Percentiles rank a stretch among this genome's conserved stretches.
phyloP scores from a whole-genome alignment of 768 basidiomycete genomes.

The Lactifluus echinatus region DNA sequence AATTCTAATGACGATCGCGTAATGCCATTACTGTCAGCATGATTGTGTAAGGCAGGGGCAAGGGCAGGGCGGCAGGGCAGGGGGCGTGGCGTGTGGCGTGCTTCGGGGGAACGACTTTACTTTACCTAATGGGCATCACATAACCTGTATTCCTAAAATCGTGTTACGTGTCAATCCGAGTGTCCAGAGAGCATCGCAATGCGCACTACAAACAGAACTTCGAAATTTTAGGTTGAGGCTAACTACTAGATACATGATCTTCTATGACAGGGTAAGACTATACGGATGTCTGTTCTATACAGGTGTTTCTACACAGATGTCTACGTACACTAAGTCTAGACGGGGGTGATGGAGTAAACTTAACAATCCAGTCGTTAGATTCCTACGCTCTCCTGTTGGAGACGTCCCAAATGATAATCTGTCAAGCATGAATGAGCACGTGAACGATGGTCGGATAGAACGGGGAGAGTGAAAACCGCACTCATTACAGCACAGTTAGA shows the following conservation, averaged over 20 bases:
- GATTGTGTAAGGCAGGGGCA: too few species aligned
- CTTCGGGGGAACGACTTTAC: too few species aligned
- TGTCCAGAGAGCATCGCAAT: too few species aligned
- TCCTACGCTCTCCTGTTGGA: slow-evolving; percentile 18
- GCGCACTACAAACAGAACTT: too few species aligned
- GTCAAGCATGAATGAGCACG: background rate
- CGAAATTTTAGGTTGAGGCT: too few species aligned
- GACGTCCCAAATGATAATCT: slow-evolving; percentile 14
- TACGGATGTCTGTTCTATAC: background rate
- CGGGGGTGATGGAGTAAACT: background rate
- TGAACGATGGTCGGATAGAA: background rate
- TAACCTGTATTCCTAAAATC: too few species aligned
- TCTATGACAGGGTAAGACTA: background rate
- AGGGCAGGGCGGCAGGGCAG: too few species aligned
- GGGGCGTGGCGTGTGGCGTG: too few species aligned
- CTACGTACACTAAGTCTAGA: background rate
- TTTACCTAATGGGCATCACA: too few species aligned
- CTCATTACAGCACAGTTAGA: slow-evolving; percentile 11
- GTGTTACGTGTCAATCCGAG: too few species aligned
- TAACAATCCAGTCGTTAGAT: slow-evolving; percentile 1
- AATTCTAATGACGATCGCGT: background rate
- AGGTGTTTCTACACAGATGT: background rate
- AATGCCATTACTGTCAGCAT: background rate
- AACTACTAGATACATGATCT: background rate
- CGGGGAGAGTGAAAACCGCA: background rate